These are phyloP conservation scores for Trametes versicolor DNA, from an alignment of 1,284 basidiomycete genomes.

Conservation along the genomic window DNA sequence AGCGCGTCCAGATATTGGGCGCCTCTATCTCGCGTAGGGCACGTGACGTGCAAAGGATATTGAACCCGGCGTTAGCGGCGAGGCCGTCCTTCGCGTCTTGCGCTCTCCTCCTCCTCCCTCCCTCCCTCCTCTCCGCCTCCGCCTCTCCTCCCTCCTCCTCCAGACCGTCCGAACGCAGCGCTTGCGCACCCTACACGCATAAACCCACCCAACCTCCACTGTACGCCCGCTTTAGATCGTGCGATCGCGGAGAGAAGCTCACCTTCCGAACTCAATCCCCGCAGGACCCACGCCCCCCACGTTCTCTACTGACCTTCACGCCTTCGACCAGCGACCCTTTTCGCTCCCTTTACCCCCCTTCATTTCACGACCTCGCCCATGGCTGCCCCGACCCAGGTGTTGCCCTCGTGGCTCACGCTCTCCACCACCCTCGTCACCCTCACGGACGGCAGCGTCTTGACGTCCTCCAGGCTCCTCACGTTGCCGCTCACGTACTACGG, in stretches of 20 bases:
- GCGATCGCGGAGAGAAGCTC: conserved; percentile 25
- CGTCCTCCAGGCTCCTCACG: conserved; percentile 62
- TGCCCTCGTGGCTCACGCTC: conserved; percentile 73
- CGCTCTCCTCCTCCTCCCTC: conserved; percentile 11
- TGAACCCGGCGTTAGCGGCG: conserved; percentile 25
- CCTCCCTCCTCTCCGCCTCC: conserved; percentile 7
- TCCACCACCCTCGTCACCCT: conserved; percentile 60
- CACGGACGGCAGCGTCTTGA: conserved; percentile 57
- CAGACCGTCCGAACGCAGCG: conserved; percentile 16
- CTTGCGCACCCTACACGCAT: conserved; percentile 8
- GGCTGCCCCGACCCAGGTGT: conserved; percentile 66
- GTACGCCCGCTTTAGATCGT: conserved; percentile 18
- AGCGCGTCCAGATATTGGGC: background rate
- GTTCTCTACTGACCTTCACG: conserved; percentile 42
- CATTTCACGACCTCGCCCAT: conserved; percentile 45
- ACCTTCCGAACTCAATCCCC: conserved; percentile 8
- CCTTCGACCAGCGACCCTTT: conserved; percentile 31
- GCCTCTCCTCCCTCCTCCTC: conserved; percentile 12
- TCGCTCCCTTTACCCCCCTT: conserved; percentile 24
- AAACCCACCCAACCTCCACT: conserved; percentile 8
- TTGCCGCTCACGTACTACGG: conserved; percentile 79
- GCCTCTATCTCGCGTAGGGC: background rate
- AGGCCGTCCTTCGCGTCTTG: conserved; percentile 9
- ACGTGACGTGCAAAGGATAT: conserved; percentile 18
- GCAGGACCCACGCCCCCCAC: conserved; percentile 39